Evolutionary conservation across 1,284 basidiomycete genomes (phyloP).

Genomic region (Naganishia albida): DNA sequence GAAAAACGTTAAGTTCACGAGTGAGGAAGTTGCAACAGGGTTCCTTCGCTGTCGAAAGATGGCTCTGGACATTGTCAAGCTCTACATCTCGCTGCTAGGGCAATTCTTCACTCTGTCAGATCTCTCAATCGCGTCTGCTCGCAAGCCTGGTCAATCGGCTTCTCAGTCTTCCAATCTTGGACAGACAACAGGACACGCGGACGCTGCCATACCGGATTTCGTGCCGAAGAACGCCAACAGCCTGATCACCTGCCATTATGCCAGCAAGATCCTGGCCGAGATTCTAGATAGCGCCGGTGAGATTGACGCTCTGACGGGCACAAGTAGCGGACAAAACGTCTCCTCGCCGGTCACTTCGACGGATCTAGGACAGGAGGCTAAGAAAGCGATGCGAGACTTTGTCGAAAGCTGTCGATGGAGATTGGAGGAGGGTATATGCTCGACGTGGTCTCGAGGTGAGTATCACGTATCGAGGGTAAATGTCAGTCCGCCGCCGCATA

Average conservation of each 20-base stretch:
- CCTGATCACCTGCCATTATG: slow-evolving; percentile 77
- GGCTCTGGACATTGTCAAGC: slow-evolving; percentile 85
- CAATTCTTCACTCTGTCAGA: slow-evolving; percentile 89
- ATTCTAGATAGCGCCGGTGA: slow-evolving; percentile 84
- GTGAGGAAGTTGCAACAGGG: slow-evolving; percentile 17
- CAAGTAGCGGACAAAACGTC: not conserved
- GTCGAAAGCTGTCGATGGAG: slow-evolving; percentile 83
- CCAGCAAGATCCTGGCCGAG: slow-evolving; percentile 76
- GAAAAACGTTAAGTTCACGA: slow-evolving; percentile 11
- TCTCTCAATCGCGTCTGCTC: slow-evolving; percentile 58
- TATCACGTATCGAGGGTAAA: not conserved
- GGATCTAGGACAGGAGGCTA: slow-evolving; percentile 59
- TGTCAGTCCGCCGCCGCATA: not conserved
- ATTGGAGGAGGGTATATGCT: slow-evolving; percentile 78
- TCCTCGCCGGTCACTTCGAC: slow-evolving; percentile 34
- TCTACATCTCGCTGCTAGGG: slow-evolving; percentile 82
- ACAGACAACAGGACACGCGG: slow-evolving; percentile 40
- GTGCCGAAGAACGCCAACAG: slow-evolving; percentile 78
- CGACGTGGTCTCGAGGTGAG: slow-evolving; percentile 79
- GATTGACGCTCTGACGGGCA: slow-evolving; percentile 65
- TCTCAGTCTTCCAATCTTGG: slow-evolving; percentile 36
- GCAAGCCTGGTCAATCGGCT: slow-evolving; percentile 24
- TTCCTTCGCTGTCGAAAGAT: slow-evolving; percentile 74
- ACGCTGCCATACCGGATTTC: slow-evolving; percentile 58
- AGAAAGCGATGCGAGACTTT: slow-evolving; percentile 68